These are phyloP conservation scores for Carex pumila DNA, from an alignment of 176 grass and related monocot species.

Conservation along the genomic window DNA sequence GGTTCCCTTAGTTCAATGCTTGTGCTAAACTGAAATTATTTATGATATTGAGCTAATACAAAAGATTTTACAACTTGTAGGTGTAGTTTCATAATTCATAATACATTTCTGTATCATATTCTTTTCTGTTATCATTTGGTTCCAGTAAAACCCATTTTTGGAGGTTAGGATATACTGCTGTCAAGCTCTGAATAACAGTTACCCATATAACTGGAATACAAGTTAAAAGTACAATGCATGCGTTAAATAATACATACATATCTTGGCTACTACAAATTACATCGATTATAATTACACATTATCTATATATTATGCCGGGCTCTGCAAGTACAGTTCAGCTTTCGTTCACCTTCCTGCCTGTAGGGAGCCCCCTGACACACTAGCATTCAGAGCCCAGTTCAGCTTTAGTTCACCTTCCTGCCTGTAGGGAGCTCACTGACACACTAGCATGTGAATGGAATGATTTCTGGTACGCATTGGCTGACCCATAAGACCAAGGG, in stretches of 20 bases:
- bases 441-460: constrained; percentile 18
- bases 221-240: neutral
- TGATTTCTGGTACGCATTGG: neutral
- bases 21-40: constrained; percentile 16
- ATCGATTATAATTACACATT: no score
- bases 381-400: constrained; percentile 5
- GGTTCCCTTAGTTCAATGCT: constrained; percentile 9
- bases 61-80: neutral
- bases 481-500: constrained; percentile 13
- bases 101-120: neutral
- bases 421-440: constrained; percentile 17
- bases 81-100: neutral
- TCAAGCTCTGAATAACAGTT: neutral
- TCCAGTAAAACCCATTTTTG: neutral
- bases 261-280: no score
- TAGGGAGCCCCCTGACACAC: constrained; percentile 17
- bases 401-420: constrained; percentile 11
- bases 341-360: constrained; percentile 14
- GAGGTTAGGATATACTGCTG: neutral
- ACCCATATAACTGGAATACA: neutral
- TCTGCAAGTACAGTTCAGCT: neutral
- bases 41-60: constrained; percentile 8
- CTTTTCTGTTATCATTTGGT: neutral
- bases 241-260: no score
- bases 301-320: no score